Evolutionary conservation across 116 monocot genomes (phyloP), one percentile per base, ranked within the genome.

Genomic region (Papilionanthe hybrid): DNA sequence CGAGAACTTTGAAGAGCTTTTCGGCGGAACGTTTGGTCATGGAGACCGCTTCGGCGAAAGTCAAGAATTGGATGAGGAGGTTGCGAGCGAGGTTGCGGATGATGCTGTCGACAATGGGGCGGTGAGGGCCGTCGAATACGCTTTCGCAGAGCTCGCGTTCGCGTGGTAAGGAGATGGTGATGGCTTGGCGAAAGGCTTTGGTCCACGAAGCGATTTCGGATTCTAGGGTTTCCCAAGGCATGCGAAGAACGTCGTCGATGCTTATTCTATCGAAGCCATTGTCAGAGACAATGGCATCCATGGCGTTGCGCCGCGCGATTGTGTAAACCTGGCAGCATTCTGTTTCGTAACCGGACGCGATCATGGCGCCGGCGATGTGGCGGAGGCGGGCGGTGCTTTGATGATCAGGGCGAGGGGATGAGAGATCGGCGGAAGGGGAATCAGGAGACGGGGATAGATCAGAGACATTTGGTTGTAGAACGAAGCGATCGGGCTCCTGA

Each of bases 1-100:
- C 96, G 72, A 96, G 96, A 63, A 93, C 81, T 82, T 96, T 96
- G 86, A 96, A 96, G 43, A 96, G 88, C 88, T 96, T 96, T 90
- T 96, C 96, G 13, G 93, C 80, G 7, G 93, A 91, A 48, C 89
- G 92, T 85, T 86, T 95, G 48, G 92, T 89, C 83, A 90, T 87
- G 23, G 89, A 68, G 42, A 90, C 81, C 0, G 96, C 96, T 83
- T 90, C 90, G 13, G 90, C 84, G 78, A 96, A 93, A 80, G 80
- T 90, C 42, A 91, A 87, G 60, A 93, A 79, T 55, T 90, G 85
- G 49, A 87, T 55, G 42, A 84, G 72, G 76, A 77, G 23, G 44
- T 82, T 82, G 42, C 85, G 77, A 9, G 86, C 82, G 27, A 93
- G 79, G 72, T 85, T 79, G 42, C 55, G 37, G 88, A 88, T 91